These are phyloP conservation scores for Mycocentrospora acerina DNA, from an alignment of 2,329 filamentous ascomycete genomes.

Conservation along the genomic window DNA sequence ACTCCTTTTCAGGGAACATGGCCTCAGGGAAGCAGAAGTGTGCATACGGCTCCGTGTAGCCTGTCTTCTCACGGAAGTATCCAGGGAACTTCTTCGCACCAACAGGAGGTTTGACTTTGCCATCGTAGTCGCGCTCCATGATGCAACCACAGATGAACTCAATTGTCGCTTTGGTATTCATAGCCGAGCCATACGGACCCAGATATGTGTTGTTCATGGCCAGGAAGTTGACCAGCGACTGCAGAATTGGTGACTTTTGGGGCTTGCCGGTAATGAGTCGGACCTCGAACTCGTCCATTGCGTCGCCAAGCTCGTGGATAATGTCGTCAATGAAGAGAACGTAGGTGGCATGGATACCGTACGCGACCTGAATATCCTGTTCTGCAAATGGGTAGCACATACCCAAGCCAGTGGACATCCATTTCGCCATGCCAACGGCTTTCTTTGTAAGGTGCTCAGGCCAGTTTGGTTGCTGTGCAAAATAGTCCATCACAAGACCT, in stretches of 20 bases:
- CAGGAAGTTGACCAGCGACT: constrained; percentile 12
- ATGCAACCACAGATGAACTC: constrained; percentile 15
- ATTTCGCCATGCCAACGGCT: constrained; percentile 14
- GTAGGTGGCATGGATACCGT: constrained; percentile 15
- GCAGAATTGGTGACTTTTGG: constrained; percentile 15
- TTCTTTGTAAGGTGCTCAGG: constrained; percentile 8
- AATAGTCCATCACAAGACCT: too few species aligned
- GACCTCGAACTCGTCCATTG: constrained; percentile 11
- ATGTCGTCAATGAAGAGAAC: constrained; percentile 16
- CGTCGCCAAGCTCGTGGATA: constrained; percentile 12
- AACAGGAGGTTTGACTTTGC: constrained; percentile 9
- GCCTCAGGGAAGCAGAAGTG: constrained; percentile 16
- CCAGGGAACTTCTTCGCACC: constrained; percentile 14
- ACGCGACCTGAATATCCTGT: constrained; percentile 13
- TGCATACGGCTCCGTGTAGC: constrained; percentile 14
- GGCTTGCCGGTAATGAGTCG: constrained; percentile 10
- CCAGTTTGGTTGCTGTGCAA: too few species aligned
- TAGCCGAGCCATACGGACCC: constrained; percentile 12
- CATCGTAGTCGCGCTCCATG: constrained; percentile 13
- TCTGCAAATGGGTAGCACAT: constrained; percentile 15
- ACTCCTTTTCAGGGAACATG: constrained; percentile 11
- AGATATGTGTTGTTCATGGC: neutral
- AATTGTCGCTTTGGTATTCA: constrained; percentile 15
- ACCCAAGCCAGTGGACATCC: constrained; percentile 14
- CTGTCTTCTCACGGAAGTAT: constrained; percentile 13